Evolutionary conservation across 2,329 filamentous ascomycete genomes (phyloP).

Genomic region (Hirsutella minnesotensis): DNA sequence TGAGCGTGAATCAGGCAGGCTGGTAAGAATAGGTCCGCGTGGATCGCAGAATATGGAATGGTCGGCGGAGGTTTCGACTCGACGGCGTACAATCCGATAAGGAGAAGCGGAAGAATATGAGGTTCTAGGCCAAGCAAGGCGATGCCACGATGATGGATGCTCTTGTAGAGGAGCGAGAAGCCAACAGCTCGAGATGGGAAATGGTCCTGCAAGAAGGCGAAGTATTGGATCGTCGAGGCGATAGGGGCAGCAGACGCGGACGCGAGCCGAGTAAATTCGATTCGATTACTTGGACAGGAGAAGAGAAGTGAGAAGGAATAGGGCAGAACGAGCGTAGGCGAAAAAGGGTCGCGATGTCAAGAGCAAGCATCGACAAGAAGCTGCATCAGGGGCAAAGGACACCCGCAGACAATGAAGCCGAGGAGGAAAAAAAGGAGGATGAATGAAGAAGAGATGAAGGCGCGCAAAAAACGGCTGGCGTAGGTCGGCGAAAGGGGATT

Average conservation of each 20-base stretch:
- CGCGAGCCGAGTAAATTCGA: not conserved
- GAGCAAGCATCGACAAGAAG: constrained; percentile 12
- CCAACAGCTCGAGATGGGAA: not conserved
- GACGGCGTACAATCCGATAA: not conserved
- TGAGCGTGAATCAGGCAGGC: not conserved
- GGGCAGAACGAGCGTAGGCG: constrained; percentile 19
- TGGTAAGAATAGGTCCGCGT: not conserved
- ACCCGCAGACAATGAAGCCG: constrained; percentile 4
- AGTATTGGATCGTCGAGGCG: not conserved
- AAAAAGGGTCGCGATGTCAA: constrained; percentile 12
- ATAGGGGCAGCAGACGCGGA: not conserved
- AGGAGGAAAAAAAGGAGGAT: constrained; percentile 8
- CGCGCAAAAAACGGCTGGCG: constrained; percentile 5
- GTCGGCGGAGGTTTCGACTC: no score
- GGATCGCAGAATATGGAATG: no score
- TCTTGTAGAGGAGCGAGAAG: not conserved
- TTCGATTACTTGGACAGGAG: not conserved
- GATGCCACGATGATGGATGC: no score
- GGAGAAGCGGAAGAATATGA: not conserved
- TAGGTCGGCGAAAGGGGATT: constrained; percentile 9
- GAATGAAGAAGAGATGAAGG: constrained; percentile 6
- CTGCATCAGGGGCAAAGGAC: constrained; percentile 15
- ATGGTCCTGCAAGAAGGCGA: not conserved
- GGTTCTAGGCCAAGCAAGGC: no score
- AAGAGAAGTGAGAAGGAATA: constrained; percentile 19